These are phyloP conservation scores for Diplogelasinospora grovesii DNA, from an alignment of 495 filamentous ascomycete genomes.

Conservation along the genomic window DNA sequence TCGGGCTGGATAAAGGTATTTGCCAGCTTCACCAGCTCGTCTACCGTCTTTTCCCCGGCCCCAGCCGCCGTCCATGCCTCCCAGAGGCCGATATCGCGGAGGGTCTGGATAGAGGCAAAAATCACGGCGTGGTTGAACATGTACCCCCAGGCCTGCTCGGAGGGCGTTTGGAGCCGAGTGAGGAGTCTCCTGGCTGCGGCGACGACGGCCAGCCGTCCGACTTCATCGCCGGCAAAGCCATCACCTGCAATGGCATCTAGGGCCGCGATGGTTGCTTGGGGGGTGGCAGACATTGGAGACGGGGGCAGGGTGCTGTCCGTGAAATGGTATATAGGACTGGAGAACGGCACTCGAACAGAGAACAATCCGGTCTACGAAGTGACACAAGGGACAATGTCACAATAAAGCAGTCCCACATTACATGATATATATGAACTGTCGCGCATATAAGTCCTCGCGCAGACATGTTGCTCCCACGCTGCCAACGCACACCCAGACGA, in stretches of 20 bases:
- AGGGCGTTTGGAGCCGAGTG: conserved; percentile 2
- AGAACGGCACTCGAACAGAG: too few relatives aligned
- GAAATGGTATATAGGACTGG: too few relatives aligned
- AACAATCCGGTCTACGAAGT: too few relatives aligned
- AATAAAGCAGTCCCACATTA: too few relatives aligned
- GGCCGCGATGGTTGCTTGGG: conserved; percentile 2
- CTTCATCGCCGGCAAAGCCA: conserved; percentile 5
- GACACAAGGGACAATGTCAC: too few relatives aligned
- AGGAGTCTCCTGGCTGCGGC: conserved; percentile 1
- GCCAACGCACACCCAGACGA: too few relatives aligned
- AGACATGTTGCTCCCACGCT: too few relatives aligned
- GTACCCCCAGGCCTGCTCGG: conserved; percentile 6
- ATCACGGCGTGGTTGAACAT: conserved; percentile 4
- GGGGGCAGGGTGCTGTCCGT: too few relatives aligned
- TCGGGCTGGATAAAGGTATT: conserved; percentile 11
- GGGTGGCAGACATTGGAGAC: too few relatives aligned
- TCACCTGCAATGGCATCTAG: conserved; percentile 1
- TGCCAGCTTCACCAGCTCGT: conserved; percentile 16
- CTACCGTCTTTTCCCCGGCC: conserved; percentile 13
- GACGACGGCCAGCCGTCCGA: conserved; percentile 2
- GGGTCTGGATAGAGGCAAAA: conserved; percentile 15
- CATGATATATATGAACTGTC: too few relatives aligned
- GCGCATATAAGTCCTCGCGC: too few relatives aligned
- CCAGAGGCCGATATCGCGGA: conserved; percentile 23
- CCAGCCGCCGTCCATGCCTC: conserved; percentile 18